phyloP scores from a whole-genome alignment of 768 basidiomycete species.

The Pisolithus sp. region DNA sequence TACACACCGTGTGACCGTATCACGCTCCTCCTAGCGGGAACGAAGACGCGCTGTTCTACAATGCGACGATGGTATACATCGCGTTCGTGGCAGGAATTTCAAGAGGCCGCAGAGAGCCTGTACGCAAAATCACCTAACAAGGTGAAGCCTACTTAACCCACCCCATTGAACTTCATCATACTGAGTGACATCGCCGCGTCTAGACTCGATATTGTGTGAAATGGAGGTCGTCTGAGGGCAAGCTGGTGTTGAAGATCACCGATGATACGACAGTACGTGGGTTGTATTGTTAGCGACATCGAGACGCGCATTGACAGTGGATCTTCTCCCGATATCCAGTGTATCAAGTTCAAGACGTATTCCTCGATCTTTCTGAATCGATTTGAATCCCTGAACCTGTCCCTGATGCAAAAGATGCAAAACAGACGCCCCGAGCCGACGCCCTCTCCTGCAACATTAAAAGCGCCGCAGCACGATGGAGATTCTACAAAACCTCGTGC shows the following conservation, averaged over 20 bases:
- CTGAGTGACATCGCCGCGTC: slow-evolving; percentile 1
- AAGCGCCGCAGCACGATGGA: slow-evolving; percentile 15
- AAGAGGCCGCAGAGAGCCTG: slow-evolving; percentile 82
- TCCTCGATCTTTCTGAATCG: slow-evolving; percentile 95
- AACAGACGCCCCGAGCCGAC: slow-evolving; percentile 44
- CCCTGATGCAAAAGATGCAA: slow-evolving; percentile 82
- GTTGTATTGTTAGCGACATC: not conserved
- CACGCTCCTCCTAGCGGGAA: slow-evolving; percentile 3
- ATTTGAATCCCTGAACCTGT: slow-evolving; percentile 86
- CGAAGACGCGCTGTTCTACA: slow-evolving; percentile 1
- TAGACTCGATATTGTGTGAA: slow-evolving; percentile 90
- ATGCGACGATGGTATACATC: slow-evolving; percentile 81
- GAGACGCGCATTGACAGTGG: not conserved
- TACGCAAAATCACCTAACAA: slow-evolving; percentile 75
- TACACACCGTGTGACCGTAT: slow-evolving; percentile 1
- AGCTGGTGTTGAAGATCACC: slow-evolving; percentile 90
- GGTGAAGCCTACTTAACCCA: slow-evolving; percentile 37
- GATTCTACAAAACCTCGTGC: slow-evolving; percentile 25
- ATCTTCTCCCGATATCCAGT: slow-evolving; percentile 40
- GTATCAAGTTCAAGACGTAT: slow-evolving; percentile 92
- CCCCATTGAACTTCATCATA: not conserved
- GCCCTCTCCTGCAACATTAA: slow-evolving; percentile 9
- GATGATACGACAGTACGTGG: slow-evolving; percentile 77
- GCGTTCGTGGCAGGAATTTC: slow-evolving; percentile 84
- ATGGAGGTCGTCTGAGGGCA: slow-evolving; percentile 80